A percentile compares a stretch with the other conserved stretches of the same genome.
Evolutionary conservation across 768 basidiomycete genomes (phyloP).

Genomic region (Tricholoma hemisulphureum): DNA sequence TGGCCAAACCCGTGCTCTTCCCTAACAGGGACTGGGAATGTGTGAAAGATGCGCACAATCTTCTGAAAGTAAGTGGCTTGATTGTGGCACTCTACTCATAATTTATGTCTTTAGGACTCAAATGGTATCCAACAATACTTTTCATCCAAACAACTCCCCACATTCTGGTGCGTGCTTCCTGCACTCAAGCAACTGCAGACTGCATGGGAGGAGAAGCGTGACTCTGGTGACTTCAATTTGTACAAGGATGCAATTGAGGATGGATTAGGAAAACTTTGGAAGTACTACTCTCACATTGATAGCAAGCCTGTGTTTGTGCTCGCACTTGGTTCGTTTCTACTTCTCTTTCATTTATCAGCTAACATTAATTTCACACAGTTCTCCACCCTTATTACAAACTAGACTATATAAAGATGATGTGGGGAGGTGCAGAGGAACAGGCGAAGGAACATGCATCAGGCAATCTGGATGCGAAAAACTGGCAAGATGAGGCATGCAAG

Average conservation of each 20-base stretch:
- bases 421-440: conserved; percentile 29
- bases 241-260: conserved; percentile 10
- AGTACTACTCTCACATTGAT: conserved; percentile 12
- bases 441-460: conserved; percentile 9
- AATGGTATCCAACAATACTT: conserved; percentile 22
- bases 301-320: conserved; percentile 13
- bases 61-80: background rate
- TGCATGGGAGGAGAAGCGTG: conserved; percentile 12
- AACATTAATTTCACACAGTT: conserved; percentile 11
- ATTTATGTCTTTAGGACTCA: conserved; percentile 17
- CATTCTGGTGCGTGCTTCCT: conserved; percentile 18
- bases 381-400: conserved; percentile 34
- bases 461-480: conserved; percentile 19
- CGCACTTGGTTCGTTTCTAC: conserved; percentile 10
- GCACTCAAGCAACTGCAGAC: conserved; percentile 20
- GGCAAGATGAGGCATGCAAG: conserved; percentile 20
- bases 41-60: conserved; percentile 7
- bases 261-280: conserved; percentile 13
- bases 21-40: too few species aligned
- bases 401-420: conserved; percentile 19
- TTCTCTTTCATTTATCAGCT: background rate
- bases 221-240: background rate
- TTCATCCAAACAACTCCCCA: conserved; percentile 27
- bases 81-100: conserved; percentile 10
- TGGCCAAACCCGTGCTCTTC: too few species aligned